phyloP scores from a whole-genome alignment of 306 rosid genomes.

The Gynostemma pentaphyllum region DNA sequence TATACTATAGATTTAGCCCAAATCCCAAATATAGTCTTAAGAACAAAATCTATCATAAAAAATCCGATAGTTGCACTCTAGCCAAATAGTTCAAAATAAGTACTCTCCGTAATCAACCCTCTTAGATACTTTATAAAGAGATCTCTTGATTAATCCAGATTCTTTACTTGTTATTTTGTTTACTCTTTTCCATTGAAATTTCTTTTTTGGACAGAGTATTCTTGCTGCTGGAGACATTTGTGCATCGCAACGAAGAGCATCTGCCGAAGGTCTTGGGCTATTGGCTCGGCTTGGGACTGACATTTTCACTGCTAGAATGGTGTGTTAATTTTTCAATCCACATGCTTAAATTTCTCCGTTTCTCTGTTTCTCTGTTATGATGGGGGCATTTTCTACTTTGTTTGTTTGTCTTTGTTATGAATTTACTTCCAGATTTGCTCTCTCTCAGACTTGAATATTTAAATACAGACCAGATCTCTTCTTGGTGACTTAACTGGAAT shows the following conservation, averaged over 20 bases:
- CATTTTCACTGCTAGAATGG: constrained; percentile 90
- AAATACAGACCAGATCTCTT: constrained; percentile 65
- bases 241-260: constrained; percentile 80
- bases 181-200: constrained; percentile 1
- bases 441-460: constrained; percentile 14
- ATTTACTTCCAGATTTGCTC: background rate
- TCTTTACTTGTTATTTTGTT: background rate
- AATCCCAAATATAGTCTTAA: too few relatives aligned
- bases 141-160: background rate
- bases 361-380: background rate
- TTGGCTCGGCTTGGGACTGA: constrained; percentile 95
- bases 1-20: too few relatives aligned
- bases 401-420: background rate
- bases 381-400: background rate
- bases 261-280: constrained; percentile 83
- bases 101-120: too few relatives aligned
- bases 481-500: constrained; percentile 75
- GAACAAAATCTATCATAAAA: too few relatives aligned
- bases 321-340: constrained; percentile 13
- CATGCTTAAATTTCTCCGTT: background rate
- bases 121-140: too few relatives aligned
- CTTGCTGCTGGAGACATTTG: constrained; percentile 88
- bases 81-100: too few relatives aligned
- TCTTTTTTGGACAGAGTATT: constrained; percentile 53
- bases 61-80: too few relatives aligned